Evolutionary conservation across 1,284 basidiomycete genomes (phyloP), one percentile per base, ranked within the genome.

Genomic region (Ceraceosorus bombacis): DNA sequence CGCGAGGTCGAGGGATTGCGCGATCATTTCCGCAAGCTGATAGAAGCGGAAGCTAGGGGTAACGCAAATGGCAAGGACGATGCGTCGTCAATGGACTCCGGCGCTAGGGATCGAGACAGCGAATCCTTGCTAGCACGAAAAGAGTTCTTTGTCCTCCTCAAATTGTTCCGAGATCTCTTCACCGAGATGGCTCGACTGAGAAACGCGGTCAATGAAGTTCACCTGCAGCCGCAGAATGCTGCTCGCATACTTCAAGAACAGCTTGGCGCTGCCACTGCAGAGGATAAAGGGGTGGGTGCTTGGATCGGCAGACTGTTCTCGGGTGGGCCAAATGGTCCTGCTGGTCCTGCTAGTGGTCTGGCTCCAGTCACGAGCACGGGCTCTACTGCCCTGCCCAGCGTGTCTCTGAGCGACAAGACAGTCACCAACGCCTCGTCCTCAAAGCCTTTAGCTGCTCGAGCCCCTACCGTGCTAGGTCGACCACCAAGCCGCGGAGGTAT

Each of bases 101-200:
- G 43, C 43, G 27, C 27, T 3, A 27, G 27, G 27, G 27, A 27
- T 27, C 51, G 53, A 2, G 58, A 66, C 50, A 40, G 12, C 9
- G 68, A 70, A 41, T 71, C 51, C 41, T 79, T 82, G 2, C 87
- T 90, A 67, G 85, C 86, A 4, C 83, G 89, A 15, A 88, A 86
- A 62, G 94, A 98, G 70, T 83, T 96, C 65, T 85, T 89, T 8
- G 81, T 84, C 0, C 79, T 98, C 43, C 84, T 97, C 80, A 90
- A 88, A 69, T 79, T 95, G 36, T 82, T 95, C 78, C 87, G 86
- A 70, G 93, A 97, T 64, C 80, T 88, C 38, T 89, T 97, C 65
- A 81, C 82, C 49, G 90, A 95, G 74, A 81, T 95, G 69, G 88
- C 89, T 5, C 83, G 87, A 67, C 81, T 97, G 65, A 85, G 92